Evolutionary conservation across 148 eudicot species (phyloP).

Genomic region (Rhododendron ovatum): DNA sequence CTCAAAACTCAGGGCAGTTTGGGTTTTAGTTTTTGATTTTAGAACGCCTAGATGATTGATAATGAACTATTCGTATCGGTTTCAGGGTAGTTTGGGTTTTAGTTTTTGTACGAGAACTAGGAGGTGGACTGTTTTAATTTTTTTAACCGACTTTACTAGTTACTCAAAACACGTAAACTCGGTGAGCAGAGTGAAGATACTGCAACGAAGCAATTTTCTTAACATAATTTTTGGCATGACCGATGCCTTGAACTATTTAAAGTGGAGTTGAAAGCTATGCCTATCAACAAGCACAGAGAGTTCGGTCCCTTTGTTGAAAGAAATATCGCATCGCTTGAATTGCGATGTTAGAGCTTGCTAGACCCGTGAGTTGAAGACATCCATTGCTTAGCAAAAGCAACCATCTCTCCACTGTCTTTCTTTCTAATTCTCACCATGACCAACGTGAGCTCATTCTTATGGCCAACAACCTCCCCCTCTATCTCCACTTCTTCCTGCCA

Average conservation of each 20-base stretch:
- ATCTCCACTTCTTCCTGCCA: constrained; percentile 30
- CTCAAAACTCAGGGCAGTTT: too few species aligned
- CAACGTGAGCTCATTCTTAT: constrained; percentile 14
- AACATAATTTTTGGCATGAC: neutral
- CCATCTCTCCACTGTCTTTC: constrained; percentile 12
- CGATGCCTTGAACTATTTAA: neutral
- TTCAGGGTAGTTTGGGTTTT: too few species aligned
- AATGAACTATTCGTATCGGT: too few species aligned
- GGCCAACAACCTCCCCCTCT: constrained; percentile 21
- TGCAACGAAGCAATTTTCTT: too few species aligned
- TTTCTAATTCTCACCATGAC: constrained; percentile 21
- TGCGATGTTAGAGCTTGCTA: constrained; percentile 15
- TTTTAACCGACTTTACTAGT: too few species aligned
- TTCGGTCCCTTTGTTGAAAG: neutral
- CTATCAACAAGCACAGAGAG: too few species aligned
- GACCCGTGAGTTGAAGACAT: constrained; percentile 7
- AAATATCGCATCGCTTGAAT: neutral
- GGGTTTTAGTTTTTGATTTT: too few species aligned
- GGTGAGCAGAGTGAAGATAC: too few species aligned
- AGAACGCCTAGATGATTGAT: too few species aligned
- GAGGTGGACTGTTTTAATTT: too few species aligned
- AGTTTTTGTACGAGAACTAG: too few species aligned
- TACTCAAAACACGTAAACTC: too few species aligned
- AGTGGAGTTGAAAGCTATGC: neutral
- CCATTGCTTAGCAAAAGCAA: constrained; percentile 27